Conservation (phyloP, 2,329 filamentous ascomycete genomes). For the Venturia effusa region DNA sequence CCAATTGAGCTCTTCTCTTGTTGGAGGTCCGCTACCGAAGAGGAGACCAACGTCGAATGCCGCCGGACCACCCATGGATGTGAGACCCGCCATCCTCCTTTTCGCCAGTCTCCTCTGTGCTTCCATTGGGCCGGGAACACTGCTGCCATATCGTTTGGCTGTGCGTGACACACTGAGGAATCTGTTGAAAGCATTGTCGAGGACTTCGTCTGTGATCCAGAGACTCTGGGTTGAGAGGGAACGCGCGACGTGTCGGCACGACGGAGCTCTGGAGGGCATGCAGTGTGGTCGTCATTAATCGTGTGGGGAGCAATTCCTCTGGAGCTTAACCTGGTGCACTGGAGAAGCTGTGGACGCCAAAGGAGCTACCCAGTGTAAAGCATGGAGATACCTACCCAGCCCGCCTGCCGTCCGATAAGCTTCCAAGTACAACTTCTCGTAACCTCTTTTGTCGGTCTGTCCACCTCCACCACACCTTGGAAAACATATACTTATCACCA, state of each 20-base stretch:
- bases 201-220: slow-evolving; percentile 50
- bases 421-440: background rate
- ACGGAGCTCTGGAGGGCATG: slow-evolving; percentile 38
- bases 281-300: slow-evolving; percentile 17
- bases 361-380: background rate
- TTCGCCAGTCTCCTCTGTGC: slow-evolving; percentile 45
- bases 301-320: background rate
- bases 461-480: too few species aligned
- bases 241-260: slow-evolving; percentile 41
- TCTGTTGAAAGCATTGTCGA: slow-evolving; percentile 39
- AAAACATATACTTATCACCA: too few species aligned
- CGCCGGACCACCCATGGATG: slow-evolving; percentile 20
- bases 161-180: slow-evolving; percentile 37
- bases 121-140: slow-evolving; percentile 52
- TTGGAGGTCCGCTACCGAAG: slow-evolving; percentile 8
- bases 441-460: too few species aligned
- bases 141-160: slow-evolving; percentile 45
- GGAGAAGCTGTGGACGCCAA: background rate
- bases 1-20: slow-evolving; percentile 4
- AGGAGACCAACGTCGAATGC: slow-evolving; percentile 1
- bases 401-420: too few species aligned
- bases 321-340: background rate
- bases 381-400: background rate
- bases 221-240: slow-evolving; percentile 26
- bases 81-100: slow-evolving; percentile 42